These are phyloP conservation scores for Penicillium egyptiacum DNA, from an alignment of 495 filamentous ascomycete species.

Conservation along the genomic window DNA sequence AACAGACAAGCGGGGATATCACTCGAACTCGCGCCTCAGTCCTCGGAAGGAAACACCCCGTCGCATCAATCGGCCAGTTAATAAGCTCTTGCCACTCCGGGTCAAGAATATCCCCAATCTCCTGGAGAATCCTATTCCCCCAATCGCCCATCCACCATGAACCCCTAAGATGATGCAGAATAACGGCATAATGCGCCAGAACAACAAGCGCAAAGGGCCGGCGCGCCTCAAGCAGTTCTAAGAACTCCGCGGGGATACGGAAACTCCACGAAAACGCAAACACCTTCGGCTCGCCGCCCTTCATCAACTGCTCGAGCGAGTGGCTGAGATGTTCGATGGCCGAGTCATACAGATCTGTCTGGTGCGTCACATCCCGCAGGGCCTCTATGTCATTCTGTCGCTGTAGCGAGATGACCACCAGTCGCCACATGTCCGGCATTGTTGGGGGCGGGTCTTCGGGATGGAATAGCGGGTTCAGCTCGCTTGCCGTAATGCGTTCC, in stretches of 20 bases:
- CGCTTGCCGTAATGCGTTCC: slow-evolving; percentile 37
- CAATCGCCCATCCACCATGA: slow-evolving; percentile 56
- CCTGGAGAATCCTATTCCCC: slow-evolving; percentile 34
- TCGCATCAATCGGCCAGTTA: slow-evolving; percentile 43
- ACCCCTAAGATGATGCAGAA: slow-evolving; percentile 48
- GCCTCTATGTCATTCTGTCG: slow-evolving; percentile 32
- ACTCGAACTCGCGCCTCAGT: slow-evolving; percentile 5
- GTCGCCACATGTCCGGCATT: slow-evolving; percentile 42
- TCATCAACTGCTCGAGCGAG: slow-evolving; percentile 35
- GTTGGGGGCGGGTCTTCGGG: slow-evolving; percentile 26
- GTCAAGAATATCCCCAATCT: slow-evolving; percentile 34
- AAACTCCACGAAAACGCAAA: slow-evolving; percentile 52
- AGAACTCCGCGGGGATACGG: slow-evolving; percentile 50
- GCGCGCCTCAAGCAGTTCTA: slow-evolving; percentile 48
- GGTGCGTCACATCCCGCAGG: slow-evolving; percentile 26
- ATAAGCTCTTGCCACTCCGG: slow-evolving; percentile 36
- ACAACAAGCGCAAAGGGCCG: slow-evolving; percentile 56
- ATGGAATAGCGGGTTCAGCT: slow-evolving; percentile 35
- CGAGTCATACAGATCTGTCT: slow-evolving; percentile 31
- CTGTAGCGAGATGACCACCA: slow-evolving; percentile 34
- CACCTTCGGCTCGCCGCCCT: slow-evolving; percentile 37
- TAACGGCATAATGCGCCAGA: slow-evolving; percentile 52
- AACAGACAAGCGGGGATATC: background rate
- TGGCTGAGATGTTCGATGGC: slow-evolving; percentile 34
- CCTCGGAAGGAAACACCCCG: slow-evolving; percentile 34